A percentile compares a stretch with the other conserved stretches of the same genome.
Conservation (phyloP, 1,284 basidiomycete species). For the Mycosarcoma maydis region DNA sequence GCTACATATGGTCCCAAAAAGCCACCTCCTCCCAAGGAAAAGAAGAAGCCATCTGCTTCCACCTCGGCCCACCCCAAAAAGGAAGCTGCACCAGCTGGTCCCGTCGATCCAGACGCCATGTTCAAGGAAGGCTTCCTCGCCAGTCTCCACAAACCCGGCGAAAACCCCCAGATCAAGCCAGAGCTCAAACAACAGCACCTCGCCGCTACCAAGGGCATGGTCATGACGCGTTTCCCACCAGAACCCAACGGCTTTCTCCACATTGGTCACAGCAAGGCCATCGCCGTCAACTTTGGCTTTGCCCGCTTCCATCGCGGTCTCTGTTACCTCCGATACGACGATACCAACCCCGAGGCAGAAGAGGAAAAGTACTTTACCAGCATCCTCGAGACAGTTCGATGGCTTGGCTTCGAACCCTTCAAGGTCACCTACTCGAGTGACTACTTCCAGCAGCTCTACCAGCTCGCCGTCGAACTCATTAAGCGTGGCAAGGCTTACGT, state of each 20-base stretch:
- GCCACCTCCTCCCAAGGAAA: slow-evolving; percentile 72
- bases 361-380: slow-evolving; percentile 95
- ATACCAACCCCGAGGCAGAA: slow-evolving; percentile 98
- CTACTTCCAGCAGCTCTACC: slow-evolving; percentile 89
- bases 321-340: slow-evolving; percentile 94
- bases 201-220: slow-evolving; percentile 80
- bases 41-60: slow-evolving; percentile 50
- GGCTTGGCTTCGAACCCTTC: slow-evolving; percentile 98
- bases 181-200: slow-evolving; percentile 84
- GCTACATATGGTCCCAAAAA: slow-evolving; percentile 77
- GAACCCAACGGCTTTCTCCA: slow-evolving; percentile 98
- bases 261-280: slow-evolving; percentile 96
- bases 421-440: slow-evolving; percentile 99
- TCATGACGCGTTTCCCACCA: slow-evolving; percentile 97
- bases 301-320: slow-evolving; percentile 89
- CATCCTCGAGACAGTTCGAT: slow-evolving; percentile 92
- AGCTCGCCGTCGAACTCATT: slow-evolving; percentile 89
- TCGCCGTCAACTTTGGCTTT: slow-evolving; percentile 97
- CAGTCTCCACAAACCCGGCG: slow-evolving; percentile 90
- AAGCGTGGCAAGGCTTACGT: slow-evolving; percentile 92
- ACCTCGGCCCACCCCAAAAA: slow-evolving; percentile 34
- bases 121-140: slow-evolving; percentile 97
- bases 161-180: slow-evolving; percentile 86
- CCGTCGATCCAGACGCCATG: slow-evolving; percentile 72
- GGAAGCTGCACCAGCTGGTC: slow-evolving; percentile 23